A percentile compares a stretch with the other conserved stretches of the same genome.
phyloP scores from a whole-genome alignment of 1,139 yeast species.

The Geotrichum macrosporum region DNA sequence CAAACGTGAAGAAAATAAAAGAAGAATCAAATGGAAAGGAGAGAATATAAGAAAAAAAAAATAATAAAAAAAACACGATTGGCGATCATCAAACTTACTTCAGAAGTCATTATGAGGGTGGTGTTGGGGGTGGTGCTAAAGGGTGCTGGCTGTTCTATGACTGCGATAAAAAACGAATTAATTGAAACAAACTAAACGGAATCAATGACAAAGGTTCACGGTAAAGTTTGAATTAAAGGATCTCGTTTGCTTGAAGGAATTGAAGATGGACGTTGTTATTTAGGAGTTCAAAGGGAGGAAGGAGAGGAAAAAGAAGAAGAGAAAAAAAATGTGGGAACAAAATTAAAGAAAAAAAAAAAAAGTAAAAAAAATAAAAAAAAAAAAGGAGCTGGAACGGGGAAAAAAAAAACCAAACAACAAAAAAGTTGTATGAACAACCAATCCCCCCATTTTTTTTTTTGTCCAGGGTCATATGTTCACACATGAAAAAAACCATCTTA shows the following conservation, averaged over 20 bases:
- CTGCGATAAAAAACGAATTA: background rate
- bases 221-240: background rate
- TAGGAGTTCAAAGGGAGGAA: background rate
- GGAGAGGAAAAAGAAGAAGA: conserved; percentile 2
- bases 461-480: too few species aligned
- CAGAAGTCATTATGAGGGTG: conserved; percentile 9
- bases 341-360: conserved; percentile 2
- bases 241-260: background rate
- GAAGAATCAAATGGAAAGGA: background rate
- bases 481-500: too few species aligned
- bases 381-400: conserved; percentile 3
- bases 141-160: background rate
- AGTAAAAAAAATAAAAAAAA: conserved; percentile 1
- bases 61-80: background rate
- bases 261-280: too few species aligned
- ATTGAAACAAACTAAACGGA: background rate
- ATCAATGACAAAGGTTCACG: background rate
- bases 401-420: conserved; percentile 3
- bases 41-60: background rate
- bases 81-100: background rate
- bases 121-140: background rate
- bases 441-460: too few species aligned
- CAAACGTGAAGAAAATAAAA: background rate
- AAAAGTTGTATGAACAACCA: too few species aligned
- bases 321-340: background rate